phyloP scores from a whole-genome alignment of 2,329 filamentous ascomycete genomes.

The Stenocarpella maydis region DNA sequence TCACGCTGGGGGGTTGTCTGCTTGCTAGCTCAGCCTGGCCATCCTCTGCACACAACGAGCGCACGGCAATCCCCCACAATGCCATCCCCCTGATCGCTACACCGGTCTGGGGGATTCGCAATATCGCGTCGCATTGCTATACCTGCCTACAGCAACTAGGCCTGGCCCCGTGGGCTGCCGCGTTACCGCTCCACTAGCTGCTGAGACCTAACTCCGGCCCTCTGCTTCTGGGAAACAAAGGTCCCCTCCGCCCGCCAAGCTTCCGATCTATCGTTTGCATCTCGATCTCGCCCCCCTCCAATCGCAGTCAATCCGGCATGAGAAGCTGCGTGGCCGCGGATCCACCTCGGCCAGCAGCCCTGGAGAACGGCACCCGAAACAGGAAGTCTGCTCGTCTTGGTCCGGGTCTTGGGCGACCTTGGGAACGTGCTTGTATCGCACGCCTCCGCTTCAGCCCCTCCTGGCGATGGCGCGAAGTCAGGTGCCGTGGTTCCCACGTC shows the following conservation, averaged over 20 bases:
- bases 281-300: slow-evolving; percentile 4
- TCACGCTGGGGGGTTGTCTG: neutral
- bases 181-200: slow-evolving; percentile 1
- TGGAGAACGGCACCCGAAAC: neutral
- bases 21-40: no score
- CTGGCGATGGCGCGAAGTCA: slow-evolving; percentile 5
- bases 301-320: slow-evolving; percentile 20
- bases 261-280: slow-evolving; percentile 17
- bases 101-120: neutral
- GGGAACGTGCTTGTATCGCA: neutral
- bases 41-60: no score
- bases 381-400: slow-evolving; percentile 1
- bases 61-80: slow-evolving; percentile 4
- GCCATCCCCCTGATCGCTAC: slow-evolving; percentile 9
- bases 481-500: neutral
- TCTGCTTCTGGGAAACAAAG: slow-evolving; percentile 14
- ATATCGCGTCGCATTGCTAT: slow-evolving; percentile 1
- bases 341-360: neutral
- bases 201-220: slow-evolving; percentile 5
- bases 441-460: neutral
- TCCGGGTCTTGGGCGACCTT: neutral
- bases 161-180: slow-evolving; percentile 3
- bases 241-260: slow-evolving; percentile 14
- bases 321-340: slow-evolving; percentile 9
- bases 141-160: slow-evolving; percentile 13